These are phyloP conservation scores for Chondrus crispus DNA, from an alignment of 23 red algal genomes.

Conservation along the genomic window DNA sequence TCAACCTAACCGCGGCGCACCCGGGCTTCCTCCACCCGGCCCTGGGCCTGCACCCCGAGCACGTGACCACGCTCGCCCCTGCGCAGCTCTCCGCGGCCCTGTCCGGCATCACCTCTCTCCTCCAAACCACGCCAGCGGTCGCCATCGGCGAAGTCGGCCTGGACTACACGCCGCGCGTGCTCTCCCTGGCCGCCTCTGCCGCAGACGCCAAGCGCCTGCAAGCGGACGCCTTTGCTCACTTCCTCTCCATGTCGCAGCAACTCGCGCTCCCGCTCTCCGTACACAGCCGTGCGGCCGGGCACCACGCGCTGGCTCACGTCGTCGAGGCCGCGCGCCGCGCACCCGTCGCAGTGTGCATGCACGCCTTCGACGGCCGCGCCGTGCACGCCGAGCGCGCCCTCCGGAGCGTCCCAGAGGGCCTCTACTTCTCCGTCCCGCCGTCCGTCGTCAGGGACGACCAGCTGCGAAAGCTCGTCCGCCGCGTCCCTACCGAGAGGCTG, in stretches of 20 bases:
- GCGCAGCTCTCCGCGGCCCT: background rate
- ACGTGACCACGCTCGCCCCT: constrained; percentile 9
- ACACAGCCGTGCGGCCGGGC: constrained; percentile 59
- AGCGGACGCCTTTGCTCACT: background rate
- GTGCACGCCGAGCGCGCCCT: constrained; percentile 52
- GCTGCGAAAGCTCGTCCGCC: constrained; percentile 33
- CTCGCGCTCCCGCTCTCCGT: constrained; percentile 23
- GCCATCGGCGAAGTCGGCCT: constrained; percentile 72
- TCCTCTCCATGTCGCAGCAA: constrained; percentile 8
- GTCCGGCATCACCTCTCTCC: background rate
- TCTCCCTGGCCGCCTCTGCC: background rate
- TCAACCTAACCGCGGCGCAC: constrained; percentile 5
- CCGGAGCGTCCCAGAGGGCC: background rate
- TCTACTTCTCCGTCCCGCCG: constrained; percentile 63
- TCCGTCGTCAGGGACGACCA: constrained; percentile 22
- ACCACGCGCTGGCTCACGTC: background rate
- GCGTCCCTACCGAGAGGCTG: constrained; percentile 38
- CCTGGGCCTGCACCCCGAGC: constrained; percentile 55
- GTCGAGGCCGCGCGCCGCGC: background rate
- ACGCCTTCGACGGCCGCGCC: constrained; percentile 69
- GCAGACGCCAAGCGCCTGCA: constrained; percentile 4
- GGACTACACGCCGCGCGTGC: constrained; percentile 57
- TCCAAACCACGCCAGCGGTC: background rate
- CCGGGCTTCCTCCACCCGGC: constrained; percentile 15
- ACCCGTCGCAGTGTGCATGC: constrained; percentile 15